phyloP scores from a whole-genome alignment of 2,329 filamentous ascomycete genomes.

The Zasmidium angulare region DNA sequence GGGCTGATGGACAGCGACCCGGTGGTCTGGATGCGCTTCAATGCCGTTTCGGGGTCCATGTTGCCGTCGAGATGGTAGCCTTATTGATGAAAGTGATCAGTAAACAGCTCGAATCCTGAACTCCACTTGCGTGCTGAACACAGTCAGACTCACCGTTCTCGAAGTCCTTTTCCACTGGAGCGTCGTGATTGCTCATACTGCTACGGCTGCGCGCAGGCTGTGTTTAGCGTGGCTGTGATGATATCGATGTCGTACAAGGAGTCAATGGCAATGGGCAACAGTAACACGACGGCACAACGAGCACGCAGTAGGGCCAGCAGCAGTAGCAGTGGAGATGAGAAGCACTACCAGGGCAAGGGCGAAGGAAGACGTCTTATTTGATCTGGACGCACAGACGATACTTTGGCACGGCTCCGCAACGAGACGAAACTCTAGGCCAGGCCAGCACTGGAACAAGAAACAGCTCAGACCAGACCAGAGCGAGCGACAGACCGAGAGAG shows the following conservation, averaged over 20 bases:
- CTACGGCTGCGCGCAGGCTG: neutral
- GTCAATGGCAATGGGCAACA: neutral
- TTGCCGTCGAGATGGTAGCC: conserved; percentile 37
- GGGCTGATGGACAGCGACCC: conserved; percentile 56
- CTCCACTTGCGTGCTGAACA: neutral
- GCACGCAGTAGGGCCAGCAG: neutral
- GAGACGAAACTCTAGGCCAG: neutral
- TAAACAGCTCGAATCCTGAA: neutral
- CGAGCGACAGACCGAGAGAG: too few relatives aligned
- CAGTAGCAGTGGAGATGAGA: neutral
- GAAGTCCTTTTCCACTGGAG: conserved; percentile 48
- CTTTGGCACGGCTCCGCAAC: neutral
- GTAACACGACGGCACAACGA: neutral
- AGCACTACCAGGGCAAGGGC: neutral
- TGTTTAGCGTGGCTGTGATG: neutral
- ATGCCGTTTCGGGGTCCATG: conserved; percentile 39
- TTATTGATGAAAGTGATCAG: conserved; percentile 10
- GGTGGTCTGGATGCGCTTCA: conserved; percentile 50
- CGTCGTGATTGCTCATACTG: conserved; percentile 9
- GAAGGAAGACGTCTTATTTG: conserved; percentile 2
- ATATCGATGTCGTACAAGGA: neutral
- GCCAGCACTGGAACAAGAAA: neutral
- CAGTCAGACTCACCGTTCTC: conserved; percentile 27
- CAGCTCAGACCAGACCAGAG: too few relatives aligned
- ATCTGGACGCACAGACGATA: neutral